phyloP scores from a whole-genome alignment of 495 filamentous ascomycete species.

The Bryoglossum gracile region DNA sequence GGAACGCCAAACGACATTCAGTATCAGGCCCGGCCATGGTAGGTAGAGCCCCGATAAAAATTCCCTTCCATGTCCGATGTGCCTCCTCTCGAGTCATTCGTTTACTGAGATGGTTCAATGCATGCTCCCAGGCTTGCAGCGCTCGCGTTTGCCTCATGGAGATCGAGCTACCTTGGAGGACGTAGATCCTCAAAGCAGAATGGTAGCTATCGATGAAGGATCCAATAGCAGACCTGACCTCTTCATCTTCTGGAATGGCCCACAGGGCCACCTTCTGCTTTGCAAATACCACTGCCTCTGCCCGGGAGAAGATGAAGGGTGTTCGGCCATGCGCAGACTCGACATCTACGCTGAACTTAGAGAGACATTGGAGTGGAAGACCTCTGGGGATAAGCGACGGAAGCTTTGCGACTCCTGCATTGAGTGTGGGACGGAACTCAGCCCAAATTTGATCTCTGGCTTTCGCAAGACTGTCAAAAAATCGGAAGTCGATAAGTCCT shows the following conservation, averaged over 20 bases:
- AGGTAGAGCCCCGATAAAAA: constrained; percentile 1
- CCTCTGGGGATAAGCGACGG: neutral
- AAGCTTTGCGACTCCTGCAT: neutral
- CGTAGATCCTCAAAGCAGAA: neutral
- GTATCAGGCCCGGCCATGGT: too few relatives aligned
- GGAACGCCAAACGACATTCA: too few relatives aligned
- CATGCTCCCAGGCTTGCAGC: neutral
- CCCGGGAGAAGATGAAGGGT: neutral
- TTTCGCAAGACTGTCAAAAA: constrained; percentile 1
- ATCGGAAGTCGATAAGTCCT: constrained; percentile 1
- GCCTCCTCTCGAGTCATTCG: constrained; percentile 1
- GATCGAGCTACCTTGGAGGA: neutral
- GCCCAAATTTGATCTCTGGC: neutral
- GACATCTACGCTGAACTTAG: neutral
- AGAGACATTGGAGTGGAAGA: constrained; percentile 1
- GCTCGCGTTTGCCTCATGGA: neutral
- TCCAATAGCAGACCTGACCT: neutral
- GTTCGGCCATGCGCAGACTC: neutral
- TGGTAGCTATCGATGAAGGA: neutral
- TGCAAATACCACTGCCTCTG: neutral
- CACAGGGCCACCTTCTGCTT: neutral
- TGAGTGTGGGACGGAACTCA: neutral
- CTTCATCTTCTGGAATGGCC: neutral
- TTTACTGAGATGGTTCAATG: neutral
- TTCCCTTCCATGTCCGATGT: neutral